These are phyloP conservation scores for Psidium friedrichsthalianum DNA, from an alignment of 345 rosid genomes.

Conservation along the genomic window DNA sequence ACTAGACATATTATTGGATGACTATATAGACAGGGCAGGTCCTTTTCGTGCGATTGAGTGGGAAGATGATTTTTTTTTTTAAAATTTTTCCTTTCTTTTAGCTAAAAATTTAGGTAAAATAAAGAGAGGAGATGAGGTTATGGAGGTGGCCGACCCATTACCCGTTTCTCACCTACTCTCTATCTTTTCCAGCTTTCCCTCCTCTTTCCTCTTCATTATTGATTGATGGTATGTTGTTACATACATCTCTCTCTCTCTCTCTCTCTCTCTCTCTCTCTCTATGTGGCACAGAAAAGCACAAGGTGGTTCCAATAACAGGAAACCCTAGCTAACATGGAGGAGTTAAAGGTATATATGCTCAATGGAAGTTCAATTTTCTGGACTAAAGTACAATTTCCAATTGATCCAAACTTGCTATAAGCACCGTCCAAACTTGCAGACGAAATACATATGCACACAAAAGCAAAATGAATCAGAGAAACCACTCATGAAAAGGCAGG, in stretches of 20 bases:
- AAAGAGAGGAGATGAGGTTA: neutral
- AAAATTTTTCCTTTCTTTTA: neutral
- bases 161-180: neutral
- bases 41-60: neutral
- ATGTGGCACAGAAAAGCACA: neutral
- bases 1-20: neutral
- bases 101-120: neutral
- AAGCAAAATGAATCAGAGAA: neutral
- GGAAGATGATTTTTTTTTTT: neutral
- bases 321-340: neutral
- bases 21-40: neutral
- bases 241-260: neutral
- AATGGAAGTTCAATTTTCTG: neutral
- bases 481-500: neutral
- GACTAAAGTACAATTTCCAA: neutral
- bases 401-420: neutral
- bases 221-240: neutral
- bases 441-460: neutral
- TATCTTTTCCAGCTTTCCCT: neutral
- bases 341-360: neutral
- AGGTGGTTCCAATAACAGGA: neutral
- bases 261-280: neutral
- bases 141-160: neutral
- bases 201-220: neutral
- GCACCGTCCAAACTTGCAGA: neutral